phyloP scores from a whole-genome alignment of 129 eudicot genomes.

The Deinandra increscens region DNA sequence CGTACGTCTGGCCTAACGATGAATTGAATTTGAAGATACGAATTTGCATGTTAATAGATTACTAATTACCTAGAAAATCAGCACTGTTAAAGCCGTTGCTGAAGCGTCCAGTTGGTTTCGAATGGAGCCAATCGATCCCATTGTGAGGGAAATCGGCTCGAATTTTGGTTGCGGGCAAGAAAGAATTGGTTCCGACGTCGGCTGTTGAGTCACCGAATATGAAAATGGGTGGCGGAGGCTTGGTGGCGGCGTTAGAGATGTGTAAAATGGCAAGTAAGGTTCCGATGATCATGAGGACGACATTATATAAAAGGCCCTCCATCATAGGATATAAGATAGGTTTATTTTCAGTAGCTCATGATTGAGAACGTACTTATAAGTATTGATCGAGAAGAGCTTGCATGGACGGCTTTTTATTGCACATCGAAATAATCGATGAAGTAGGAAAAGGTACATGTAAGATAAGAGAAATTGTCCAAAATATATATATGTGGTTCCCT shows the following conservation, averaged over 20 bases:
- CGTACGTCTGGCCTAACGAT: background rate
- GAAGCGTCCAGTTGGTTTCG: conserved; percentile 61
- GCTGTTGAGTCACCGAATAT: conserved; percentile 78
- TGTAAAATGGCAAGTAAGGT: conserved; percentile 15
- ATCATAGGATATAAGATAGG: background rate
- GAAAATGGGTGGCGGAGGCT: conserved; percentile 40
- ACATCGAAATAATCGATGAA: conserved; percentile 13
- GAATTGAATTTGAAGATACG: background rate
- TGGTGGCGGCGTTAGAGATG: conserved; percentile 6
- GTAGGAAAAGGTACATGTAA: background rate
- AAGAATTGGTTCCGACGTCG: conserved; percentile 71
- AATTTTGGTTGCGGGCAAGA: conserved; percentile 30
- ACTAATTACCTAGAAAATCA: conserved; percentile 62
- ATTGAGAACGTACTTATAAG: no score
- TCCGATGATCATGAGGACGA: conserved; percentile 30
- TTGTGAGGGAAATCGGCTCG: conserved; percentile 52
- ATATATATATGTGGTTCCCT: background rate
- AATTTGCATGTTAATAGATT: no score
- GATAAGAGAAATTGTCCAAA: background rate
- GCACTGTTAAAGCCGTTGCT: conserved; percentile 78
- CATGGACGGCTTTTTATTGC: conserved; percentile 4
- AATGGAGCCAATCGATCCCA: conserved; percentile 59
- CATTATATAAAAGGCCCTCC: background rate
- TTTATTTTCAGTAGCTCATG: no score
- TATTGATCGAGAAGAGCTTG: no score